Base-by-base conservation (phyloP, 2,329 filamentous ascomycete genomes). In the Aspergillus fijiensis region DNA sequence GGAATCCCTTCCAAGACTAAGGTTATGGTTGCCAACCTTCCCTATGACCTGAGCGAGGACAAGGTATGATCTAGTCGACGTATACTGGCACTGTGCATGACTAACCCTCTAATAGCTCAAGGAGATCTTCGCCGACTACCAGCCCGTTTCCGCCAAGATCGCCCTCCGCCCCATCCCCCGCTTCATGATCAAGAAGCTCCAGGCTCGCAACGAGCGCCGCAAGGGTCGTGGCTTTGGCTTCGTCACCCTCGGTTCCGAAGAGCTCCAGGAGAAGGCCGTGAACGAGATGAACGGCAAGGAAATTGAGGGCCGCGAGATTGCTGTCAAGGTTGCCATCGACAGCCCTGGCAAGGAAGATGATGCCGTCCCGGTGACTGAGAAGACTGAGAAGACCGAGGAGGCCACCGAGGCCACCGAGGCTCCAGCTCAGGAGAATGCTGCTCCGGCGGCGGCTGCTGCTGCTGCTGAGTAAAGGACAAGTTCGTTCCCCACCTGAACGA, bases 131-230 rank as follows among this genome's bases (percentile, higher is more conserved):
- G 85, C 87, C 74, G 91, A 87, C 65, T 99, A 97, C 84, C 85
- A 92, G 76, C 95, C 95, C 63, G 89, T 89, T 70, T 96, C 92
- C 67, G 94, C 95, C 79, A 99, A 98, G 88, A 98, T 99, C 75
- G 95, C 95, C 68, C 91, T 99, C 70, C 94, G 95, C 72, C 95
- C 95, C 55, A 99, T 99, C 70, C 95, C 95, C 70, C 93, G 94
- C 73, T 99, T 98, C 85, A 99, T 99, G 95, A 95, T 99, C 82
- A 97, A 97, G 89, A 99, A 99, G 87, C 91, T 99, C 65, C 93
- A 96, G 83, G 93, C 94, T 73, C 94, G 95, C 77, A 93, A 93
- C 76, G 95, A 99, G 84, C 89, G 94, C 72, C 95, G 95, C 84
- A 99, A 99, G 89, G 95, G 95, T 63, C 95, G 95, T 84, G 95